phyloP scores from a whole-genome alignment of 441 rosid species.

The Eruca vesicaria region DNA sequence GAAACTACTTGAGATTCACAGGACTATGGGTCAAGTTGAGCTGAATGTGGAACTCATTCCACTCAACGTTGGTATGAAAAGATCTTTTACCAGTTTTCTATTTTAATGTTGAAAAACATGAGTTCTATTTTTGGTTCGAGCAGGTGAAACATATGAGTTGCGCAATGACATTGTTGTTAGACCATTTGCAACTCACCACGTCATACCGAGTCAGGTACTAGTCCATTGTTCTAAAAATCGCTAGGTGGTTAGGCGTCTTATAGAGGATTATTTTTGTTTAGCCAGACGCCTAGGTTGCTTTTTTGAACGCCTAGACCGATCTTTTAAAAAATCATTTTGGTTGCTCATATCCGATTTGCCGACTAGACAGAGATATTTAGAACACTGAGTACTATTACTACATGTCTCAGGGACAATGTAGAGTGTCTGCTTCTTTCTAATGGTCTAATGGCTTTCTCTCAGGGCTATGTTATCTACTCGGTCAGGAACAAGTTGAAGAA shows the following conservation, averaged over 20 bases:
- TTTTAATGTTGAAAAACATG: neutral
- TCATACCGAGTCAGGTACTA: slow-evolving; percentile 83
- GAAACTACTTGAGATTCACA: slow-evolving; percentile 68
- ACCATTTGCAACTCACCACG: slow-evolving; percentile 85
- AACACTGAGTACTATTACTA: slow-evolving; percentile 1
- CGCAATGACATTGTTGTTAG: slow-evolving; percentile 80
- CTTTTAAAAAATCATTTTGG: too few relatives aligned
- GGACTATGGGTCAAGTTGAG: slow-evolving; percentile 80
- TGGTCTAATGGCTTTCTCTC: slow-evolving; percentile 23
- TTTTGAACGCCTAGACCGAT: too few relatives aligned
- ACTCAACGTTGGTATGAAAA: slow-evolving; percentile 64
- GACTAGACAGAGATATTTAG: too few relatives aligned
- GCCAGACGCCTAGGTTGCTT: too few relatives aligned
- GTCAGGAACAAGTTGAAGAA: slow-evolving; percentile 86
- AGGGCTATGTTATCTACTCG: slow-evolving; percentile 93
- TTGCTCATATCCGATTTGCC: too few relatives aligned
- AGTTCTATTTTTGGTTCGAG: slow-evolving; percentile 9
- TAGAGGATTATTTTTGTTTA: too few relatives aligned
- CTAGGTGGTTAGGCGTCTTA: too few relatives aligned
- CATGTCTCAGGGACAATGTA: neutral
- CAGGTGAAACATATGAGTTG: slow-evolving; percentile 93
- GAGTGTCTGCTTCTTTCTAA: slow-evolving; percentile 5
- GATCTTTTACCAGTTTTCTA: neutral
- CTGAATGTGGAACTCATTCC: slow-evolving; percentile 74
- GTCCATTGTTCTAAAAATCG: too few relatives aligned